phyloP scores from a whole-genome alignment of 805 yeast species.

The Hanseniaspora guilliermondii region DNA sequence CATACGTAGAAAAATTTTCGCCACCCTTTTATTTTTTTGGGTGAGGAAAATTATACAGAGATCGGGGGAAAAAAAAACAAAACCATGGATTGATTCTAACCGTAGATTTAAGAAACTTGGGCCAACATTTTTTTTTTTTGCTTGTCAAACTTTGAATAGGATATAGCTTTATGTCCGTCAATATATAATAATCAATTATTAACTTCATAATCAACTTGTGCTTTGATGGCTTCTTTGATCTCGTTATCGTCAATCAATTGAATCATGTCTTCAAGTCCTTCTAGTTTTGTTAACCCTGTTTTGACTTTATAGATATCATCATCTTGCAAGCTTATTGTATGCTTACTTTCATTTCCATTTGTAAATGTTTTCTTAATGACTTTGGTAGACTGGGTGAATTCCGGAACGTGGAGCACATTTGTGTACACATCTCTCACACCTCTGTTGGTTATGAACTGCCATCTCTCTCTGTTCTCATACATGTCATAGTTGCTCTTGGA shows the following conservation, averaged over 20 bases:
- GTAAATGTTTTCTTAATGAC: slow-evolving; percentile 20
- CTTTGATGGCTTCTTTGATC: slow-evolving; percentile 8
- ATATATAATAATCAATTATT: background rate
- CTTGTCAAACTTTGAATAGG: too few species aligned
- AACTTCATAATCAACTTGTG: slow-evolving; percentile 3
- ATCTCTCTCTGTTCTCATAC: slow-evolving; percentile 42
- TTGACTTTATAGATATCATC: slow-evolving; percentile 35
- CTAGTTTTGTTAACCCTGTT: slow-evolving; percentile 56
- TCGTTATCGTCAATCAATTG: slow-evolving; percentile 47
- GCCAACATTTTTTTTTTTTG: too few species aligned
- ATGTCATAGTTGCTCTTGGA: slow-evolving; percentile 57
- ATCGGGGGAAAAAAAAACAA: too few species aligned
- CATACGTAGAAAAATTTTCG: too few species aligned
- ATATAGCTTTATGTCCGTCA: background rate
- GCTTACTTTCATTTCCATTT: slow-evolving; percentile 24
- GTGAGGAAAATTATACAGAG: too few species aligned
- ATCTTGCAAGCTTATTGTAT: slow-evolving; percentile 30
- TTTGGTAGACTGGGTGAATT: slow-evolving; percentile 56
- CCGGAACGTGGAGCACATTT: slow-evolving; percentile 66
- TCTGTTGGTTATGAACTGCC: slow-evolving; percentile 33
- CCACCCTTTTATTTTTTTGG: too few species aligned
- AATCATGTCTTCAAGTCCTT: slow-evolving; percentile 41
- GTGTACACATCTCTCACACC: slow-evolving; percentile 75
- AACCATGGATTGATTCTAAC: too few species aligned
- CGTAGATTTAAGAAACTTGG: too few species aligned